These are phyloP conservation scores for Coniophora puteana DNA, from an alignment of 1,284 basidiomycete species.

Conservation along the genomic window DNA sequence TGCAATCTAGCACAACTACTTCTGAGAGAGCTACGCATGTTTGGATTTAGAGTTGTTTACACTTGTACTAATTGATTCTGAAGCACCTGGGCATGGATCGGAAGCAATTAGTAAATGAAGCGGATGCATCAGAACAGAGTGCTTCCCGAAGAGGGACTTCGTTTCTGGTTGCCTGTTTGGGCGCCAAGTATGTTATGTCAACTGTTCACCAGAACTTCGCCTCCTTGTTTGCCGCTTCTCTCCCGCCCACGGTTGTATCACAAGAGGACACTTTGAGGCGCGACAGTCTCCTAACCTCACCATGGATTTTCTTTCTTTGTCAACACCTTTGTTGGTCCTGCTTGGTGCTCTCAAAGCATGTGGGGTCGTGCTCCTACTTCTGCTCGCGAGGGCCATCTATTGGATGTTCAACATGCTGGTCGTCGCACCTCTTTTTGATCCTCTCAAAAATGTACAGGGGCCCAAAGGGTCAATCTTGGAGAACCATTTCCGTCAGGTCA, in stretches of 20 bases:
- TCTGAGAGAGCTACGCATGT: too few relatives aligned
- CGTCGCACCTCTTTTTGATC: conserved; percentile 41
- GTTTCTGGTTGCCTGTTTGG: conserved; percentile 4
- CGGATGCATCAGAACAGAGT: neutral
- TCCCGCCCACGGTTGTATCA: neutral
- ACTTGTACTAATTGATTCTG: too few relatives aligned
- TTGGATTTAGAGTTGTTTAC: too few relatives aligned
- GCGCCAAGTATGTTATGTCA: neutral
- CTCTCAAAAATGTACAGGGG: conserved; percentile 44
- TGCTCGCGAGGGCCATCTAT: conserved; percentile 30
- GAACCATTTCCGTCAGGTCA: conserved; percentile 39
- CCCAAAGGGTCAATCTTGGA: conserved; percentile 36
- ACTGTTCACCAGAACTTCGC: neutral
- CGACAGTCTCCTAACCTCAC: neutral
- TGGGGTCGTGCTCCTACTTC: conserved; percentile 25
- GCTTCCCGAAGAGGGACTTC: conserved; percentile 6
- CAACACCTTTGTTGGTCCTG: neutral
- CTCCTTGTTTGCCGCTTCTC: too few relatives aligned
- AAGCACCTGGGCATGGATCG: too few relatives aligned
- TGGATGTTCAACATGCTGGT: conserved; percentile 42
- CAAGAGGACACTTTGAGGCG: conserved; percentile 2
- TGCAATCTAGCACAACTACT: too few relatives aligned
- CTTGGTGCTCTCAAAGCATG: conserved; percentile 21
- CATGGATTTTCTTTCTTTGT: too few relatives aligned
- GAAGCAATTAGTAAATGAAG: neutral